A percentile compares a stretch with the other conserved stretches of the same genome.
Conservation (phyloP, 1,284 basidiomycete genomes). For the Fomes fomentarius region DNA sequence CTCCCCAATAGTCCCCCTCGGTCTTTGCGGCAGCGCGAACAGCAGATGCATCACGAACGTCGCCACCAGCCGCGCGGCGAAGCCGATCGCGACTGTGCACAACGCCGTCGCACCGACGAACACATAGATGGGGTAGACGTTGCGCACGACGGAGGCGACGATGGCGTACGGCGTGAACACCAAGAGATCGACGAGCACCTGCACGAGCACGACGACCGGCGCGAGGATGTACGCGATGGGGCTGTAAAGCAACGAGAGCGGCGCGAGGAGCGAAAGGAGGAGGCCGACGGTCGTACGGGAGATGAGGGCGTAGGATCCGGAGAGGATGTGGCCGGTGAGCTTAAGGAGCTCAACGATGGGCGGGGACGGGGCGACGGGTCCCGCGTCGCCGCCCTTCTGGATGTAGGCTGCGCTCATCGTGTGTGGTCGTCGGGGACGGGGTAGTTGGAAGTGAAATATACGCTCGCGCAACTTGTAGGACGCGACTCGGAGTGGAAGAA, state of each 20-base stretch:
- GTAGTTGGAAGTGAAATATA: too few relatives aligned
- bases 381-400: neutral
- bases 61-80: conserved; percentile 40
- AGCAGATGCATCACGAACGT: conserved; percentile 6
- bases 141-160: conserved; percentile 43
- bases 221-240: conserved; percentile 51
- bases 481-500: too few relatives aligned
- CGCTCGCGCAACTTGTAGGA: too few relatives aligned
- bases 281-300: conserved; percentile 11
- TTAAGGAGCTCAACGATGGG: conserved; percentile 27
- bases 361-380: conserved; percentile 10
- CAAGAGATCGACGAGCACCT: conserved; percentile 46
- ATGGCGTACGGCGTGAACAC: conserved; percentile 50
- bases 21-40: conserved; percentile 9
- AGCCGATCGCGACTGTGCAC: conserved; percentile 51
- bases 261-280: conserved; percentile 25
- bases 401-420: neutral
- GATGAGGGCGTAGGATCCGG: conserved; percentile 16
- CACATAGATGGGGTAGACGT: conserved; percentile 63
- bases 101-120: conserved; percentile 62
- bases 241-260: conserved; percentile 37
- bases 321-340: conserved; percentile 16
- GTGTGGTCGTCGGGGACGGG: neutral
- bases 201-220: conserved; percentile 48
- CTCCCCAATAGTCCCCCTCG: neutral